A percentile compares a stretch with the other conserved stretches of the same genome.
phyloP scores from a whole-genome alignment of 108 stramenopile species.

The Cyclotella distinguenda region DNA sequence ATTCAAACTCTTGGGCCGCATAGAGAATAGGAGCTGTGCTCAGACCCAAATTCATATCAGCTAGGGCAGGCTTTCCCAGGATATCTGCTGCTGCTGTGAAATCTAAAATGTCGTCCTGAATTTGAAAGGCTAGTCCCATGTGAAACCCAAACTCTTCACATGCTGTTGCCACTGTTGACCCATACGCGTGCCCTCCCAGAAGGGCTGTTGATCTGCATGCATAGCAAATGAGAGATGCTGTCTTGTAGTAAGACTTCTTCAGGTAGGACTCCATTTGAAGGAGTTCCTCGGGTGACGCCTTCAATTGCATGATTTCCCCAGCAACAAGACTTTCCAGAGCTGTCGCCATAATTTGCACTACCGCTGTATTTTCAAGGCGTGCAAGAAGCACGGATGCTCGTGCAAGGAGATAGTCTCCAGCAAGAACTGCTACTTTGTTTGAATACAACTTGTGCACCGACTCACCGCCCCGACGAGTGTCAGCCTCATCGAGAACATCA shows the following conservation, averaged over 20 bases:
- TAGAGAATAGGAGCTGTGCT: conserved; percentile 97
- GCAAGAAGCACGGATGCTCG: conserved; percentile 92
- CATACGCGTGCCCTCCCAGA: conserved; percentile 88
- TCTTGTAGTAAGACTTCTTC: conserved; percentile 97
- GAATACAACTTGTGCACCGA: conserved; percentile 98
- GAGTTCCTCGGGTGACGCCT: conserved; percentile 77
- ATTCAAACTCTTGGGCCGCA: conserved; percentile 84
- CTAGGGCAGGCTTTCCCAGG: conserved; percentile 80
- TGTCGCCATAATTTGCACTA: conserved; percentile 97
- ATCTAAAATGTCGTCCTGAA: conserved; percentile 96
- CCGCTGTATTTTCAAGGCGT: conserved; percentile 88
- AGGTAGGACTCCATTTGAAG: conserved; percentile 91
- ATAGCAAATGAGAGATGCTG: conserved; percentile 93
- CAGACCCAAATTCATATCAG: conserved; percentile 86
- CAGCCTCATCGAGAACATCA: conserved; percentile 97
- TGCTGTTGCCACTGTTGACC: conserved; percentile 79
- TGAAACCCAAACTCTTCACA: conserved; percentile 98
- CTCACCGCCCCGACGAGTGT: conserved; percentile 92
- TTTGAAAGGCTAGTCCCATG: conserved; percentile 95
- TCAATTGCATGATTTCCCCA: conserved; percentile 98
- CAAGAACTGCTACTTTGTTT: conserved; percentile 97
- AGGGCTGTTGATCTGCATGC: conserved; percentile 90
- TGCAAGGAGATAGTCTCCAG: conserved; percentile 95
- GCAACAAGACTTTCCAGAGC: conserved; percentile 94
- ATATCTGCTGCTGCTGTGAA: conserved; percentile 89